Evolutionary conservation across 208 protist species (phyloP), one percentile per base, ranked within the genome.

Genomic region (Acanthamoeba healyi): DNA sequence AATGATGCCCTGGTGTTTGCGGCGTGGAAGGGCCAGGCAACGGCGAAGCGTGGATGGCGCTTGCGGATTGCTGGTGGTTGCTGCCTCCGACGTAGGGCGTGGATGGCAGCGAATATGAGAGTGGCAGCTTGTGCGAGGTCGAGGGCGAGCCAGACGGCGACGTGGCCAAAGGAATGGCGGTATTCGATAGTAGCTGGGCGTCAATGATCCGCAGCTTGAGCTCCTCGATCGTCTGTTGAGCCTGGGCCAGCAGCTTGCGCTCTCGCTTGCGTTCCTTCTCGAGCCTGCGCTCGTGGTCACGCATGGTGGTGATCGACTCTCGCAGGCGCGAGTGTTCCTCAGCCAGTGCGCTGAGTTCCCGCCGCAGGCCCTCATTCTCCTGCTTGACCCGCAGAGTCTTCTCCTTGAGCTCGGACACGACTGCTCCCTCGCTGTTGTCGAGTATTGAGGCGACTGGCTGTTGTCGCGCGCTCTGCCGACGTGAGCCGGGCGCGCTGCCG

Each of bases 181-280:
- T 7, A 2, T 40, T 38, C 29, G 40, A 49, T 14, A 86, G 38
- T 6, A 86, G 34, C 26, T 86, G 77, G 29, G 77, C 38, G 46
- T 86, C 77, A 29, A 86, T 86, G 40, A 58, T 58, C n/a, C 77
- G 77, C 10, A 86, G 38, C n/a, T 86, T 86, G 77, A 86, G 77
- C 14, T 86, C 77, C 42, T 86, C 77, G 42, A 86, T 86, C 12
- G 77, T 86, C 46, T 86, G 77, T 9, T 86, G 77, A 24, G 77
- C 40, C 46, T 86, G 77, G 44, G 77, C 77, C 46, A 86, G 26
- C 77, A 86, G 77, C 77, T 86, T 86, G 12, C 77, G 77, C 77
- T 86, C 77, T 4, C 77, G 77, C 77, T 86, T 86, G 40, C 77
- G 77, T 29, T 86, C 77, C 77, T 86, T 86, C 77, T 86, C 77